phyloP scores from a whole-genome alignment of 768 basidiomycete species.

The Pisolithus sp. region DNA sequence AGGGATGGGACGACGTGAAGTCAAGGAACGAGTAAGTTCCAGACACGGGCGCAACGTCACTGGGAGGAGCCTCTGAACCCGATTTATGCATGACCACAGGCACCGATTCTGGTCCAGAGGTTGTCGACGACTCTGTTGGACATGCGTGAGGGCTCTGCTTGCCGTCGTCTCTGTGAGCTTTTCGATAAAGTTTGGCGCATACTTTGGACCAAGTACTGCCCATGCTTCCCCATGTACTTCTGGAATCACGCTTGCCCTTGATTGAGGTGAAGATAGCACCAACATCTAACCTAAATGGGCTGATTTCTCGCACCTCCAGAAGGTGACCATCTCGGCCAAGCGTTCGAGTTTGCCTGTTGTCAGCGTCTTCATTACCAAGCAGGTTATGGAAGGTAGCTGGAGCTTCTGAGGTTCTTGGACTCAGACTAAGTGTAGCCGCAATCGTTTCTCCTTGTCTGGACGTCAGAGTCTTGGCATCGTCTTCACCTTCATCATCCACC shows the following conservation, averaged over 20 bases:
- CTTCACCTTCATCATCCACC: slow-evolving; percentile 16
- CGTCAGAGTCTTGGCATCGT: slow-evolving; percentile 26
- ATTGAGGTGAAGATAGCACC: slow-evolving; percentile 18
- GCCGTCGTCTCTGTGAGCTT: slow-evolving; percentile 25
- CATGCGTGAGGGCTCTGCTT: slow-evolving; percentile 12
- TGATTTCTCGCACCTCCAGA: slow-evolving; percentile 35
- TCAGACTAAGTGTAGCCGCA: slow-evolving; percentile 38
- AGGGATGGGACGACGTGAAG: slow-evolving; percentile 22
- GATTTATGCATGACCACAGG: slow-evolving; percentile 26
- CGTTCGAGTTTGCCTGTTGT: slow-evolving; percentile 1
- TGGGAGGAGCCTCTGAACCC: slow-evolving; percentile 9
- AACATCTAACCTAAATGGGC: slow-evolving; percentile 44
- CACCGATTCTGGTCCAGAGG: slow-evolving; percentile 25
- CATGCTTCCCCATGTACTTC: slow-evolving; percentile 17
- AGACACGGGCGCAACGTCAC: slow-evolving; percentile 20
- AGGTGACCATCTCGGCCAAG: slow-evolving; percentile 15
- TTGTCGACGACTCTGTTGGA: slow-evolving; percentile 14
- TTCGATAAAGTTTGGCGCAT: slow-evolving; percentile 24
- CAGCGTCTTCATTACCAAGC: slow-evolving; percentile 1
- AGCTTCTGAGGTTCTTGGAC: slow-evolving; percentile 38
- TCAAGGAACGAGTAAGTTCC: slow-evolving; percentile 30
- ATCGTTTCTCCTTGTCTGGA: slow-evolving; percentile 29
- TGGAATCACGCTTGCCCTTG: slow-evolving; percentile 14
- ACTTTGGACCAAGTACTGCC: slow-evolving; percentile 28
- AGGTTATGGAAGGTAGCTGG: slow-evolving; percentile 1